Evolutionary conservation across 2,329 filamentous ascomycete species (phyloP), one percentile per base, ranked within the genome.

Genomic region (Phaeosphaeriaceae sp.): DNA sequence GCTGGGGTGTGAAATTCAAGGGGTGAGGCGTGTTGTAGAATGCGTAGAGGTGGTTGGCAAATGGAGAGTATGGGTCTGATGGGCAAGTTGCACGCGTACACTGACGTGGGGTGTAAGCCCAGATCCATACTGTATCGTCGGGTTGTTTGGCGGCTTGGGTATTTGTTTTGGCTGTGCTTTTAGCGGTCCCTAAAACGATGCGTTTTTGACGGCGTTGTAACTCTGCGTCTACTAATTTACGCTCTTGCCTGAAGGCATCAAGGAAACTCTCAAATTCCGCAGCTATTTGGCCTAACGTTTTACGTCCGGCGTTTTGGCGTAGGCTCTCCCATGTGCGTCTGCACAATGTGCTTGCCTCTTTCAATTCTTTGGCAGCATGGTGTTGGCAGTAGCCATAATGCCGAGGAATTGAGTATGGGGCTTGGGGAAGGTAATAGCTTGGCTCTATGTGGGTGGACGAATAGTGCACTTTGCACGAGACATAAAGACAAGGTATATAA

Each of bases 261-360:
- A 64, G 43, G 21, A 56, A 66, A 6, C 46, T 37, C 9, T 70
- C 67, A 29, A 70, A 70, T 28, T 71, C 68, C 1, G 51, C 51
- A 4, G 63, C 64, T 4, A 72, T 58, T 8, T 46, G 30, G 8
- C 63, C 60, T 7, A 72, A 63, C 3, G 66, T 70, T 43, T 66
- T 67, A 23, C 68, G 64, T 11, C 67, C 66, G 4, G 67, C 67
- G n/a, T 63, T 66, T 42, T 72, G 68, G 13, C 68, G 58, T 52
- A 69, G 59, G 7, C 30, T 17, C 36, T 72, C 68, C 48, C 60
- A 69, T 15, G 61, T 56, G 4, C 29, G 49, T 18, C 70, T 71
- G 44, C 60, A 66, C 2, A 50, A 34, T 3, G 51, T 46, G 36
- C 64, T 69, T 5, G 64, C 62, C 20, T 57, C 48, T 29, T 59